Conservation (phyloP, 176 grass and related monocot species). For the Echinochloa phyllopogon region DNA sequence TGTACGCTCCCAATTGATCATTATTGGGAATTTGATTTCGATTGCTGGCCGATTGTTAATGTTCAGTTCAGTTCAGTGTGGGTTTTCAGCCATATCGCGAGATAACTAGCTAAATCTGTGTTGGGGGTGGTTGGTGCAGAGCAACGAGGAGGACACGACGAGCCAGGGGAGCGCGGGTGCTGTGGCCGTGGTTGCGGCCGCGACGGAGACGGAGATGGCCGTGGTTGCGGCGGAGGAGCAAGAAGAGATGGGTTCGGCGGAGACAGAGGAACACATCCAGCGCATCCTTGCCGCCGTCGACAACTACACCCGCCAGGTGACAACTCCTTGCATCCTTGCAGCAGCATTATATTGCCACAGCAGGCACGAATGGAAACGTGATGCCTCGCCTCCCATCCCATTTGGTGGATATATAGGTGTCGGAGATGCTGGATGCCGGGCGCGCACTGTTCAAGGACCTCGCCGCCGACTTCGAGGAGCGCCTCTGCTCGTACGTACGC, state of each 20-base stretch:
- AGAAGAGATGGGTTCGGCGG: slow-evolving; percentile 44
- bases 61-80: neutral
- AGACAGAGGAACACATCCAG: slow-evolving; percentile 76
- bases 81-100: neutral
- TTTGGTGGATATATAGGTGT: slow-evolving; percentile 70
- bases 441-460: slow-evolving; percentile 83
- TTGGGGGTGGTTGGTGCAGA: slow-evolving; percentile 31
- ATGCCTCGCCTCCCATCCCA: too few relatives aligned
- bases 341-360: too few relatives aligned
- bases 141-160: slow-evolving; percentile 38
- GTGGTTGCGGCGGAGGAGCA: slow-evolving; percentile 38
- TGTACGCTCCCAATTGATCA: too few relatives aligned
- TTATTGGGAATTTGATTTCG: neutral
- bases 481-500: slow-evolving; percentile 63
- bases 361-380: too few relatives aligned
- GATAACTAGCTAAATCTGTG: too few relatives aligned
- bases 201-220: slow-evolving; percentile 7
- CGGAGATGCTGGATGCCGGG: slow-evolving; percentile 80
- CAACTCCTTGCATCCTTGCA: too few relatives aligned
- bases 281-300: slow-evolving; percentile 80
- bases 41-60: neutral
- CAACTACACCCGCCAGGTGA: slow-evolving; percentile 77
- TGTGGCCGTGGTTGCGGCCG: neutral
- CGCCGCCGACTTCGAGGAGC: slow-evolving; percentile 83
- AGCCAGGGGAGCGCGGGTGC: slow-evolving; percentile 45